Base-by-base conservation (phyloP, 352 stramenopile genomes). In the Phytophthora nicotianae region DNA sequence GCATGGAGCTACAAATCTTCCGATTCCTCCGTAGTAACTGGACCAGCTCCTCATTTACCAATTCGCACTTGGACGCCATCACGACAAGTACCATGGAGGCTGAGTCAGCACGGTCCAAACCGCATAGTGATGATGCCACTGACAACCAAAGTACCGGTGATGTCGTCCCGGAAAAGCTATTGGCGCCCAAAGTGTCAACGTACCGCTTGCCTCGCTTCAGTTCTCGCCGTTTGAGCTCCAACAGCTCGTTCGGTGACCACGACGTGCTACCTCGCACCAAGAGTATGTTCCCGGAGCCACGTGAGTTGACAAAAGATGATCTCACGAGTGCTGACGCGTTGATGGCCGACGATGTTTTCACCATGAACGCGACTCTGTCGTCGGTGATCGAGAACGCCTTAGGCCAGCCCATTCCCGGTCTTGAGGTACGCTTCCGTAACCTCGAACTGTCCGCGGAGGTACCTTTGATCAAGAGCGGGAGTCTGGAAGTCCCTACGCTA, bases 301-400 rank as follows among this genome's bases (percentile, higher is more conserved):
- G 47, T 10, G 4, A 65, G 19, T 49, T 79, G 16, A 56, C 62
- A 5, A 70, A 71, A 4, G 58, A 81, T 26, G 62, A 75, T 8
- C 40, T 86, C 7, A 72, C 67, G 4, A 87, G 66, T 38, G 76
- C 77, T 20, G 81, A 88, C 20, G 65, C 74, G 24, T 49, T 90
- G n/a, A 76, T 90, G 64, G 77, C 74, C 5, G 55, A 62, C 14
- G 81, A 66, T 38, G 68, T 85, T 19, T 71, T 86, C 50, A 74
- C 70, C 27, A 86, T 90, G 78, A 77, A 88, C 60, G 40, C 72
- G 21, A 80, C 65, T 21, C 63, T 91, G 32, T 78, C 77, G 0
- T 50, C 64, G 1, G 77, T 79, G 2, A 67, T 85, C 16, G 75
- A 85, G 46, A 78, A 79, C 6, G 68, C 77, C 0, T 40, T 79